Base-by-base conservation (phyloP, 2,329 filamentous ascomycete species). In the Ophiosphaerella narmari region DNA sequence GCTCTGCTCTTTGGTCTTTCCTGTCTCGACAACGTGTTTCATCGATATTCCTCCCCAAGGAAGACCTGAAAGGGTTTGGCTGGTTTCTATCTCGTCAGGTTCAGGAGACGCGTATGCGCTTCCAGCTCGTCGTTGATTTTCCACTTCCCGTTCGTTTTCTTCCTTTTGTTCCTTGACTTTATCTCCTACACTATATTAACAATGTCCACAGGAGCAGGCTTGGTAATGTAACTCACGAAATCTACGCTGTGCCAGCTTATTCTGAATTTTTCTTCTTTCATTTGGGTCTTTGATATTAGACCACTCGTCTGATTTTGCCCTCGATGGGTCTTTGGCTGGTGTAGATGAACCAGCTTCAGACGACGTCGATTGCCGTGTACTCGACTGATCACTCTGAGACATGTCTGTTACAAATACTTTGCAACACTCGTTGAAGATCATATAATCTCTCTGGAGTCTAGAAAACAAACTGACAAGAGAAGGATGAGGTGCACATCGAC, bases 221-320 rank as follows among this genome's bases (percentile, higher is more conserved):
- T 23, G 23, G n/a, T 18, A 13, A 13, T 14, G 13, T 3, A 38
- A 76, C 86, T 65, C 80, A 91, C 88, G 81, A 60, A 90, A 91
- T 63, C 90, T 90, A 59, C 88, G 80, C 65, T 91, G 88, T 2
- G 88, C 88, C 53, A 90, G 82, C 46, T 87, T 82, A 68, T 91
- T 91, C 69, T 91, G 88, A 43, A 91, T 87, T 52, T 87, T 85
- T 55, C 88, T 79, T 65, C 88, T 80, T 74, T 90, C 86, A 52
- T 85, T 85, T 0, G 86, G 86, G 60, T 91, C 87, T 6, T 82
- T 82, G 37, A 91, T 80, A 0, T 86, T 81, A 24, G 82, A 79
- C 88, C 88, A 91, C 73, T 90, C 84, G 55, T 88, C 80, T n/a
- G 59, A 52, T 26, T 57, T 60, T 16, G 59, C 37, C 46, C 57